Evolutionary conservation across 148 eudicot genomes (phyloP).

Genomic region (Rhododendron griersonianum): DNA sequence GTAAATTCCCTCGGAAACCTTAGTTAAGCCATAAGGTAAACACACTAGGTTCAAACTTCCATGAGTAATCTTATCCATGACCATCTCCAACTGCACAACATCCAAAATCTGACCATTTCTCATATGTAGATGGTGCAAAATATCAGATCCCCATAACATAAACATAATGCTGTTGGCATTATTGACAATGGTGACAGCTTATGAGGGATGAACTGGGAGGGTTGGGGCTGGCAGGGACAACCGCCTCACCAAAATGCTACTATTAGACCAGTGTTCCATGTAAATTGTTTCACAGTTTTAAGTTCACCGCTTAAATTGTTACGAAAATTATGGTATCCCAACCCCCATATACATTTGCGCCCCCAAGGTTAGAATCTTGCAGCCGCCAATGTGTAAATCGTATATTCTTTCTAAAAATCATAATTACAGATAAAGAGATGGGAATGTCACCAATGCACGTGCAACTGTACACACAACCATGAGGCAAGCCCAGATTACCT

Average conservation of each 20-base stretch:
- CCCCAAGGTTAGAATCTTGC: neutral
- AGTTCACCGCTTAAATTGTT: neutral
- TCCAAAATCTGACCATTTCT: neutral
- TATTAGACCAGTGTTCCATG: neutral
- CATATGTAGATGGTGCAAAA: neutral
- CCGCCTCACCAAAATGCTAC: neutral
- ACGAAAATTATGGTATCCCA: neutral
- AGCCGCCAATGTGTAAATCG: neutral
- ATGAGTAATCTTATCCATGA: neutral
- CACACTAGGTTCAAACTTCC: neutral
- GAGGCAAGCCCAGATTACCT: neutral
- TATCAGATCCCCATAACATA: neutral
- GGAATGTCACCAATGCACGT: neutral
- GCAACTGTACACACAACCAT: neutral
- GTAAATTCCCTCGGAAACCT: neutral
- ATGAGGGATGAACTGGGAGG: neutral
- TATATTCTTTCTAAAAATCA: neutral
- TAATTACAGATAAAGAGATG: neutral
- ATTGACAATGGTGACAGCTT: neutral
- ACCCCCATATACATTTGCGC: neutral
- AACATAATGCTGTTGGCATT: neutral
- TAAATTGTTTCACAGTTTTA: neutral
- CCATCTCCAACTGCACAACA: neutral
- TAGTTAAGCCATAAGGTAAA: neutral
- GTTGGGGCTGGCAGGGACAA: neutral